phyloP scores from a whole-genome alignment of 2,329 filamentous ascomycete species.

The Colletotrichum gloeosporioides region DNA sequence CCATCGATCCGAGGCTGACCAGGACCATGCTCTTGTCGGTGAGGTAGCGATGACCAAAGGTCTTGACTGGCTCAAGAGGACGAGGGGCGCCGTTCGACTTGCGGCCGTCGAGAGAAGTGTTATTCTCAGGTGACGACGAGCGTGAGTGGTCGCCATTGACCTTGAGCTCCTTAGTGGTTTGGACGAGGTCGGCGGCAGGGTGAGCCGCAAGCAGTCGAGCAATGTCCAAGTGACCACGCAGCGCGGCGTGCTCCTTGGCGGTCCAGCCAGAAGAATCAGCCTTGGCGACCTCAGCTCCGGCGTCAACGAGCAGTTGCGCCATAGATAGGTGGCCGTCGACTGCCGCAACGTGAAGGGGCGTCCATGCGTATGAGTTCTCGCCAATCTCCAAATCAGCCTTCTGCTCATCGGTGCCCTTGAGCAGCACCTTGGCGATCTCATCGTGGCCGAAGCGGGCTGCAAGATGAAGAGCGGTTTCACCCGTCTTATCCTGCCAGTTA shows the following conservation, averaged over 20 bases:
- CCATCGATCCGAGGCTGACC: slow-evolving; percentile 94
- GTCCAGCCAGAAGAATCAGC: slow-evolving; percentile 92
- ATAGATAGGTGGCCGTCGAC: slow-evolving; percentile 85
- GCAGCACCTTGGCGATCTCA: slow-evolving; percentile 77
- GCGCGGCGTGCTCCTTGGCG: slow-evolving; percentile 87
- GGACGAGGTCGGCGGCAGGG: slow-evolving; percentile 30
- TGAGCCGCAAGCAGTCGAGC: slow-evolving; percentile 71
- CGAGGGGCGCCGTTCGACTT: slow-evolving; percentile 58
- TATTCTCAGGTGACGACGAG: slow-evolving; percentile 22
- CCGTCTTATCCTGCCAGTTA: slow-evolving; percentile 89
- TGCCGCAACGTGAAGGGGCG: slow-evolving; percentile 89
- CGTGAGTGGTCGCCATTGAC: slow-evolving; percentile 29
- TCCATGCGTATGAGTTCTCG: slow-evolving; percentile 91
- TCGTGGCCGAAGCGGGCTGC: slow-evolving; percentile 88
- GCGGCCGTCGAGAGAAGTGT: slow-evolving; percentile 66
- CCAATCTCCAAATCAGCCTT: slow-evolving; percentile 77
- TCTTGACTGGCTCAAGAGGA: slow-evolving; percentile 81
- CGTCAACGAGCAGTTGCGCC: slow-evolving; percentile 77
- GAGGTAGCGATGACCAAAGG: slow-evolving; percentile 94
- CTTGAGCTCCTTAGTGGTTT: slow-evolving; percentile 21
- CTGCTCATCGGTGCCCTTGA: slow-evolving; percentile 73
- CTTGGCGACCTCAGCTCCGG: slow-evolving; percentile 77
- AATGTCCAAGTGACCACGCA: slow-evolving; percentile 87
- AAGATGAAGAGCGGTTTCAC: slow-evolving; percentile 90
- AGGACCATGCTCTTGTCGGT: slow-evolving; percentile 88